phyloP scores from a whole-genome alignment of 371 early-diverging fungal species.

The Chytridiales sp. region DNA sequence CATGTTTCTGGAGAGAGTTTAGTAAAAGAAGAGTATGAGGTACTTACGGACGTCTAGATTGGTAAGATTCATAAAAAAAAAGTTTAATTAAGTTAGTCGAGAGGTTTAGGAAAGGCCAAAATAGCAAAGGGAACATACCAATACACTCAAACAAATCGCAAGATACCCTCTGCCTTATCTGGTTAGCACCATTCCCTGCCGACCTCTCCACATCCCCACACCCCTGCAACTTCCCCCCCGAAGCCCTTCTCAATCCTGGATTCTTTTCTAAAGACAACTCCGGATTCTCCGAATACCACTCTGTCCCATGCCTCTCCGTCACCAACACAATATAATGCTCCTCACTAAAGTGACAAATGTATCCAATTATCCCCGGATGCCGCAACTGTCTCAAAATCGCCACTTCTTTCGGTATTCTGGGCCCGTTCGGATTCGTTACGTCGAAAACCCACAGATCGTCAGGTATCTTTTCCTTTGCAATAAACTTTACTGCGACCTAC shows the following conservation, averaged over 20 bases:
- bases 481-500: slow-evolving; percentile 77
- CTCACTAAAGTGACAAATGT: slow-evolving; percentile 28
- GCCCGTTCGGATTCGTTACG: background rate
- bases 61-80: no score
- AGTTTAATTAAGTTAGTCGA: no score
- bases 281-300: slow-evolving; percentile 24
- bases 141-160: slow-evolving; percentile 49
- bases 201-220: slow-evolving; percentile 5
- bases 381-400: slow-evolving; percentile 30
- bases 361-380: slow-evolving; percentile 62
- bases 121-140: slow-evolving; percentile 17
- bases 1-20: background rate
- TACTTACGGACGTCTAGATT: background rate
- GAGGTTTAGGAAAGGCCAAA: background rate
- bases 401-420: slow-evolving; percentile 33
- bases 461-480: slow-evolving; percentile 66
- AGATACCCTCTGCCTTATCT: slow-evolving; percentile 25
- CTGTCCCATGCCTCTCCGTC: slow-evolving; percentile 40
- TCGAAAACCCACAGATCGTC: slow-evolving; percentile 57
- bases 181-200: slow-evolving; percentile 18
- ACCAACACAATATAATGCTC: slow-evolving; percentile 32
- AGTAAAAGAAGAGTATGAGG: background rate
- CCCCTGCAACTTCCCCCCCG: slow-evolving; percentile 2
- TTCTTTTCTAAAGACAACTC: slow-evolving; percentile 10
- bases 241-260: slow-evolving; percentile 15